These are phyloP conservation scores for Globisporangium paddicum DNA, from an alignment of 352 stramenopile genomes.

Conservation along the genomic window DNA sequence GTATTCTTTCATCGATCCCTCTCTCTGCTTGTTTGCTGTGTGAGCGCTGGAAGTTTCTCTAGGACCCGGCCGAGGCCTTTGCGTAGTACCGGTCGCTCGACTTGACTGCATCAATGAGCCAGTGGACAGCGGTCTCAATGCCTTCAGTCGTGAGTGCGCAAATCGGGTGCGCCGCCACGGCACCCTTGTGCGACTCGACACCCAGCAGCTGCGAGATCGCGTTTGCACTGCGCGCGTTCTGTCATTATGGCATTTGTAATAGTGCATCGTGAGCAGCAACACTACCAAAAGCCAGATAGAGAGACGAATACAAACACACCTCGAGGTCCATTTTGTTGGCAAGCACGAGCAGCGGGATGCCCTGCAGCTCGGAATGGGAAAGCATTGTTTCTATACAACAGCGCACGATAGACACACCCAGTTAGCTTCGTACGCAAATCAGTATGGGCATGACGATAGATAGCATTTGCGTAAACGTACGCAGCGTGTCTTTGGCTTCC, in stretches of 20 bases:
- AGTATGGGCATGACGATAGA: not conserved
- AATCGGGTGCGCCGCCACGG: slow-evolving; percentile 44
- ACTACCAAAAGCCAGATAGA: not conserved
- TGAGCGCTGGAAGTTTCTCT: not conserved
- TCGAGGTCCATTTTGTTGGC: slow-evolving; percentile 91
- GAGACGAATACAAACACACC: slow-evolving; percentile 7
- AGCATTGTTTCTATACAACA: slow-evolving; percentile 64
- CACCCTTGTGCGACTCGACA: slow-evolving; percentile 32
- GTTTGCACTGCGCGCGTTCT: slow-evolving; percentile 35
- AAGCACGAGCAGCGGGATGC: slow-evolving; percentile 85
- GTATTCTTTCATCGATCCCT: not conserved
- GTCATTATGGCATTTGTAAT: not conserved
- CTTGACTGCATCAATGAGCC: slow-evolving; percentile 70
- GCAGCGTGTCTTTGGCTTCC: slow-evolving; percentile 83
- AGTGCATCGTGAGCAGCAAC: not conserved
- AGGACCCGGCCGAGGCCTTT: slow-evolving; percentile 20
- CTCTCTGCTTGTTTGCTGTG: not conserved
- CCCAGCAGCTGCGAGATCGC: slow-evolving; percentile 40
- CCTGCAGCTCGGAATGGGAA: slow-evolving; percentile 65
- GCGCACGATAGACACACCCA: not conserved
- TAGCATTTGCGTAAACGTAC: slow-evolving; percentile 20
- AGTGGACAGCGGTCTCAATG: slow-evolving; percentile 66
- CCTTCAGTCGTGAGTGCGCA: slow-evolving; percentile 66
- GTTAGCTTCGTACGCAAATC: not conserved
- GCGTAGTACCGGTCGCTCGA: slow-evolving; percentile 62